These are phyloP conservation scores for Ascoidea asiatica DNA, from an alignment of 805 yeast species.

Conservation along the genomic window DNA sequence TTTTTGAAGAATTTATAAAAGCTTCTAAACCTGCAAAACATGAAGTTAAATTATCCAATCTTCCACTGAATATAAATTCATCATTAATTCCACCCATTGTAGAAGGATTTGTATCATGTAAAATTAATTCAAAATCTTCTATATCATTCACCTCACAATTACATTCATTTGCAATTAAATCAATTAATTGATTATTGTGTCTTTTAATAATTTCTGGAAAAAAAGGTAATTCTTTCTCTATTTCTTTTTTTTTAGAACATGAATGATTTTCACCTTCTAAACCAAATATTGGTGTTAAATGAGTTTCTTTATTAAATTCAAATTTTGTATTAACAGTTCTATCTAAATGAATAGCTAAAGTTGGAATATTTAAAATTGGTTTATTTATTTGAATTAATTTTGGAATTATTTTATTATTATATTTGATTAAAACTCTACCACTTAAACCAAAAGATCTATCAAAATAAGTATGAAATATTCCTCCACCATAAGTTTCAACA, in stretches of 20 bases:
- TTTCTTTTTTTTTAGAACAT: conserved; percentile 9
- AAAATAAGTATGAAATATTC: conserved; percentile 95
- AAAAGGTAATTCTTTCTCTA: conserved; percentile 44
- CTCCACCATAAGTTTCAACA: conserved; percentile 92
- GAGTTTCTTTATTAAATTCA: conserved; percentile 82
- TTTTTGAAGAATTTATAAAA: conserved; percentile 37
- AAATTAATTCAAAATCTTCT: conserved; percentile 80
- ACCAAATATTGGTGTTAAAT: conserved; percentile 79
- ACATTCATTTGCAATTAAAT: conserved; percentile 54
- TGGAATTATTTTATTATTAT: conserved; percentile 39
- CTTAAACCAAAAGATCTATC: conserved; percentile 88
- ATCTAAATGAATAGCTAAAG: conserved; percentile 85
- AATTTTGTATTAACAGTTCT: conserved; percentile 66
- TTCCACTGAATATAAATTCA: conserved; percentile 84
- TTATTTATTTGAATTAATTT: conserved; percentile 65
- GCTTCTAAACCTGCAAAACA: conserved; percentile 73
- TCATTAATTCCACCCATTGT: conserved; percentile 79
- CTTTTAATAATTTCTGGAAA: conserved; percentile 53
- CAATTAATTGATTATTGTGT: conserved; percentile 63
- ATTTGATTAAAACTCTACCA: conserved; percentile 71
- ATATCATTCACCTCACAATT: conserved; percentile 34
- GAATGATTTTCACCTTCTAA: conserved; percentile 20
- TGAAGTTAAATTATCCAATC: conserved; percentile 83
- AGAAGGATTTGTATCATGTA: conserved; percentile 77
- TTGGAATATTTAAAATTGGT: conserved; percentile 85